Evolutionary conservation across 345 rosid genomes (phyloP).

Genomic region (Acer saccharum): DNA sequence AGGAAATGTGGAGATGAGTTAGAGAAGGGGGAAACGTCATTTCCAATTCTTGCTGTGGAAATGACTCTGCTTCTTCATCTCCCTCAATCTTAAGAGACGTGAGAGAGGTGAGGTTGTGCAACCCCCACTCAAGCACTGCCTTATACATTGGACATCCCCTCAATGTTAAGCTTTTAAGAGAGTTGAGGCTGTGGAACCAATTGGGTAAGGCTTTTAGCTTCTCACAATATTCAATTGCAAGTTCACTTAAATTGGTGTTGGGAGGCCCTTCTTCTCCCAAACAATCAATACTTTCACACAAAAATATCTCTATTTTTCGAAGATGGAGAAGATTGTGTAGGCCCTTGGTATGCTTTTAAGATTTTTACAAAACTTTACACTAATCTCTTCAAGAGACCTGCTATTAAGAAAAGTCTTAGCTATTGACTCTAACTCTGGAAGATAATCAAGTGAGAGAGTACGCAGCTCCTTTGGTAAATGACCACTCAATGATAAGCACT

Average conservation of each 20-base stretch:
- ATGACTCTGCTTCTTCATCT: no score
- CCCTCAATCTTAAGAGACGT: background rate
- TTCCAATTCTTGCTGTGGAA: no score
- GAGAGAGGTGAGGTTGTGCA: background rate
- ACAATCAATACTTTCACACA: background rate
- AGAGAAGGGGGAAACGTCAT: no score
- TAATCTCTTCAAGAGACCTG: background rate
- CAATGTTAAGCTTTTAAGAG: background rate
- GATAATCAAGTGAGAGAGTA: no score
- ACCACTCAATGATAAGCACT: background rate
- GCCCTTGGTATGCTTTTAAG: background rate
- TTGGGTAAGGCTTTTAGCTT: background rate
- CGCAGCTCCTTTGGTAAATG: background rate
- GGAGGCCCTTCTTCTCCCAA: background rate
- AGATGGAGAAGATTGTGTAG: background rate
- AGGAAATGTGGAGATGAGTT: no score
- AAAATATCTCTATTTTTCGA: background rate
- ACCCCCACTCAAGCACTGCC: no score
- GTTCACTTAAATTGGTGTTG: background rate
- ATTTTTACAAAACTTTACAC: rapidly evolving
- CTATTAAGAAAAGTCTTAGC: background rate
- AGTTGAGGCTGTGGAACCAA: constrained; percentile 8
- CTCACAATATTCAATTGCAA: background rate
- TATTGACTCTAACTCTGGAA: no score
- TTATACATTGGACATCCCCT: no score